These are phyloP conservation scores for Beta macrorhiza DNA, from an alignment of 179 eudicot species.

Conservation along the genomic window DNA sequence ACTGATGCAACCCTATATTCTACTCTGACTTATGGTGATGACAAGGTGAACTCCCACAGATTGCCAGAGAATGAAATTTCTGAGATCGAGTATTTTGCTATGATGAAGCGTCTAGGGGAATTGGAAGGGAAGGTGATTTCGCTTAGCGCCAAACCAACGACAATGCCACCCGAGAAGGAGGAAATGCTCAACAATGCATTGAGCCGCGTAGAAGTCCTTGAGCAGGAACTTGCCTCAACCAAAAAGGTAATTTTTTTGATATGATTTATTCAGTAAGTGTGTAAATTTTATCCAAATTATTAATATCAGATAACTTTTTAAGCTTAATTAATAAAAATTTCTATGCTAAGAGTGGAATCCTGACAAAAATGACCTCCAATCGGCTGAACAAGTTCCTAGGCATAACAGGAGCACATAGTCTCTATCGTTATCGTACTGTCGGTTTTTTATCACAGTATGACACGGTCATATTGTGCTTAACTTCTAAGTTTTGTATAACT, in stretches of 20 bases:
- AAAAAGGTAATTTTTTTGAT: slow-evolving; percentile 51
- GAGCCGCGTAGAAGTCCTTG: slow-evolving; percentile 57
- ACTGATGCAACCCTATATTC: slow-evolving; percentile 66
- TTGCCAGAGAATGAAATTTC: slow-evolving; percentile 40
- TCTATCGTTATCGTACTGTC: no score
- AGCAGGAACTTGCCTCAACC: slow-evolving; percentile 68
- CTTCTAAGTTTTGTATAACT: no score
- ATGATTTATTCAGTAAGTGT: neutral
- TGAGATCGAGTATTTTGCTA: slow-evolving; percentile 48
- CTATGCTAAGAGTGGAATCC: no score
- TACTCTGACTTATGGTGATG: slow-evolving; percentile 40
- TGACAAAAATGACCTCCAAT: no score
- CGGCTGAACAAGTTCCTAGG: neutral
- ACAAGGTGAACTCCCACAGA: slow-evolving; percentile 33
- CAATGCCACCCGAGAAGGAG: slow-evolving; percentile 81
- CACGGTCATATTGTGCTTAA: no score
- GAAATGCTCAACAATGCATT: slow-evolving; percentile 70
- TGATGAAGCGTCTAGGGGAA: slow-evolving; percentile 74
- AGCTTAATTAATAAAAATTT: neutral
- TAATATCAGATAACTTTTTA: neutral
- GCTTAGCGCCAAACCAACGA: slow-evolving; percentile 49
- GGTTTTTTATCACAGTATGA: no score
- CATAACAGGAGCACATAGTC: neutral
- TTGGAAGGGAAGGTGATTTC: slow-evolving; percentile 65
- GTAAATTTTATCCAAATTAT: neutral